A percentile compares a stretch with the other conserved stretches of the same genome.
Evolutionary conservation across 306 rosid species (phyloP).

Genomic region (Rosa rugosa): DNA sequence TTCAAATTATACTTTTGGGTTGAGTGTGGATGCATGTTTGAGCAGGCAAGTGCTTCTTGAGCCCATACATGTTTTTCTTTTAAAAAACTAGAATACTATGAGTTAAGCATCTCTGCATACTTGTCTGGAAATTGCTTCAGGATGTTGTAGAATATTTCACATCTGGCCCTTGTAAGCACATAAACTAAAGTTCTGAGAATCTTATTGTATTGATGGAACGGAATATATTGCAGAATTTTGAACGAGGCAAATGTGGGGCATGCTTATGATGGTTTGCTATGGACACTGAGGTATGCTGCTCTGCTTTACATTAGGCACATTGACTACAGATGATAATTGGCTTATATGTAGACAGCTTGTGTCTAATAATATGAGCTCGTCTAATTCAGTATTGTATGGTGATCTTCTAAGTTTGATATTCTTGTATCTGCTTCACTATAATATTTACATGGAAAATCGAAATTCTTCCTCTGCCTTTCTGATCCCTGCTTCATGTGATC

Average conservation of each 20-base stretch:
- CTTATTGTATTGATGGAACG: slow-evolving; percentile 25
- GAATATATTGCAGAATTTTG: slow-evolving; percentile 67
- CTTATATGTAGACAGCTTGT: neutral
- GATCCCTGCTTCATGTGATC: slow-evolving; percentile 22
- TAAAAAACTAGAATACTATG: neutral
- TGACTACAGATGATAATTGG: slow-evolving; percentile 25
- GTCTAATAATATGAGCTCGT: neutral
- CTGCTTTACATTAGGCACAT: slow-evolving; percentile 16
- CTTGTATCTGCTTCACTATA: slow-evolving; percentile 9
- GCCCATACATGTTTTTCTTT: neutral
- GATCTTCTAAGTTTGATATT: slow-evolving; percentile 1
- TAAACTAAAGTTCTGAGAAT: neutral
- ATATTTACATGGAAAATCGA: slow-evolving; percentile 6
- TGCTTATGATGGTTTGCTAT: slow-evolving; percentile 77
- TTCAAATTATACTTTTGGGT: neutral
- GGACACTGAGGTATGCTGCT: slow-evolving; percentile 78
- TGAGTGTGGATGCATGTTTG: neutral
- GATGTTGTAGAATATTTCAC: slow-evolving; percentile 19
- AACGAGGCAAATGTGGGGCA: slow-evolving; percentile 77
- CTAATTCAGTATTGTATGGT: neutral
- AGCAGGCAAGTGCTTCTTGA: neutral
- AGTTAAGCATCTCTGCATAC: slow-evolving; percentile 9
- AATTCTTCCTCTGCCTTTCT: slow-evolving; percentile 18
- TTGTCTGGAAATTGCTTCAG: slow-evolving; percentile 12
- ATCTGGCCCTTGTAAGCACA: neutral